Conservation (phyloP, 306 rosid genomes). For the Macrotyloma uniflorum region DNA sequence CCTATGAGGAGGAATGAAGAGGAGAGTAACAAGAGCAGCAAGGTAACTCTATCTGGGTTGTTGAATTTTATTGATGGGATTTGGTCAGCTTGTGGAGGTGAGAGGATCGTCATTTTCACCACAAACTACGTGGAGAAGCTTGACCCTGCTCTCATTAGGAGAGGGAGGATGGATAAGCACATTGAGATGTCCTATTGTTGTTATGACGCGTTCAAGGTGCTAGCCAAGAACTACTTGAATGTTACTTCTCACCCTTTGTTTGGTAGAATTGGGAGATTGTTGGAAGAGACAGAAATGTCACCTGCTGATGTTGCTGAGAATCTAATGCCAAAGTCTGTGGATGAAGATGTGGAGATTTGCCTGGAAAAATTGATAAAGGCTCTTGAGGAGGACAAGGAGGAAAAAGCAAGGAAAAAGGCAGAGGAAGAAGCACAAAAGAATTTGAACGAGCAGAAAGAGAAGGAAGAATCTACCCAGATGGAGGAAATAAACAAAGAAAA, state of each 20-base stretch:
- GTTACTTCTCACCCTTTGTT: conserved; percentile 51
- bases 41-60: conserved; percentile 71
- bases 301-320: conserved; percentile 83
- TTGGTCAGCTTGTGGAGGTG: conserved; percentile 85
- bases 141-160: conserved; percentile 67
- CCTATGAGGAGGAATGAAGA: conserved; percentile 31
- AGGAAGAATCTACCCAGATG: not conserved
- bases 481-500: not conserved
- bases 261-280: conserved; percentile 35
- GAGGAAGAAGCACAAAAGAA: conserved; percentile 39
- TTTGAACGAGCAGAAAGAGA: conserved; percentile 41
- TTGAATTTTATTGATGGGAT: conserved; percentile 74
- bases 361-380: conserved; percentile 58
- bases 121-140: conserved; percentile 68
- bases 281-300: conserved; percentile 51
- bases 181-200: conserved; percentile 67
- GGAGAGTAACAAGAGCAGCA: conserved; percentile 38
- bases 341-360: conserved; percentile 45
- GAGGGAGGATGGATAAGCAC: conserved; percentile 81
- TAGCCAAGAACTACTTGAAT: conserved; percentile 67
- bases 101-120: conserved; percentile 65
- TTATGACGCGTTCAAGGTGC: conserved; percentile 65
- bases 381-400: conserved; percentile 51
- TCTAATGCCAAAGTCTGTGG: conserved; percentile 61
- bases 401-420: conserved; percentile 24